Percentiles rank a stretch among this genome's conserved stretches.
These are phyloP conservation scores for Trichosporon faecale DNA, from an alignment of 1,284 basidiomycete genomes.

Conservation along the genomic window DNA sequence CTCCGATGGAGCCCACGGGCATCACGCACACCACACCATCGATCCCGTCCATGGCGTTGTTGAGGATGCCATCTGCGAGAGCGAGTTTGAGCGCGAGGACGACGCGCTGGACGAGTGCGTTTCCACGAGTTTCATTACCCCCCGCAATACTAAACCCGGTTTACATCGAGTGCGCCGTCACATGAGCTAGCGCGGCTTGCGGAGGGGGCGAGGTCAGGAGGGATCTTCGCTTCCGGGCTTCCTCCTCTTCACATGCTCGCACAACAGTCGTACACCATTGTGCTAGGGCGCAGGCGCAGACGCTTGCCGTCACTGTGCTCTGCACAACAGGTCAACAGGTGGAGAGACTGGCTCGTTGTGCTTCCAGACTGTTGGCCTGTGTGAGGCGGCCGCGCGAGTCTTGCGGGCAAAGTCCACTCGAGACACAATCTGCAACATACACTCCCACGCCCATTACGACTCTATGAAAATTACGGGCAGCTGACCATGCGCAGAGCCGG, in stretches of 20 bases:
- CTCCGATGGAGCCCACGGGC: neutral
- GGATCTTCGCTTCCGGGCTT: neutral
- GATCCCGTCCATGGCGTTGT: conserved; percentile 1
- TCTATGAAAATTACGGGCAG: neutral
- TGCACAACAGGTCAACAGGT: neutral
- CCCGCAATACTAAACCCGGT: neutral
- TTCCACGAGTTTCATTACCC: neutral
- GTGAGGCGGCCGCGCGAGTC: neutral
- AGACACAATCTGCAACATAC: neutral
- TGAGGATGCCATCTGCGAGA: conserved; percentile 4
- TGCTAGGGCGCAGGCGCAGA: neutral
- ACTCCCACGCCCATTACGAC: neutral
- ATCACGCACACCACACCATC: neutral
- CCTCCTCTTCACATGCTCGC: neutral
- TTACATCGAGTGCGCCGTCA: neutral
- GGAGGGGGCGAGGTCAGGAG: neutral
- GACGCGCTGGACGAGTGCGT: conserved; percentile 5
- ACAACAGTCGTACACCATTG: neutral
- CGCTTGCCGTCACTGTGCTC: neutral
- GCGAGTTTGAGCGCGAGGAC: conserved; percentile 7
- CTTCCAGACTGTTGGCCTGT: neutral
- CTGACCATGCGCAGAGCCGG: neutral
- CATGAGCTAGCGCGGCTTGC: neutral
- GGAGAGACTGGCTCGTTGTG: neutral
- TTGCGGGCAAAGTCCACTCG: neutral